Base-by-base conservation (phyloP, 2,329 filamentous ascomycete species). In the Pseudocercospora fijiensis region DNA sequence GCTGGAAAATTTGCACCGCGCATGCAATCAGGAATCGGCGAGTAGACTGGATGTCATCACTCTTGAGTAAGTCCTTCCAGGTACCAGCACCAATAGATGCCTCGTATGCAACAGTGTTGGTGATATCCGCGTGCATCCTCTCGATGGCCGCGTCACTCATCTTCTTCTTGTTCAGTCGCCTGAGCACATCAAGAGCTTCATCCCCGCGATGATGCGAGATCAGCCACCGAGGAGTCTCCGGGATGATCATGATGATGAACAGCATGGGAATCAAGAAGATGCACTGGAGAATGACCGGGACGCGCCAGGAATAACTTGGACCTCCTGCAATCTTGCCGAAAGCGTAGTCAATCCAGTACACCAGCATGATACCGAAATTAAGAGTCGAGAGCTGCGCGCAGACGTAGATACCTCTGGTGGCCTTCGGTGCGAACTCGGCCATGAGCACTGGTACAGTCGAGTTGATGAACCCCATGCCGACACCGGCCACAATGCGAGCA, bases 361-460 rank as follows among this genome's bases (percentile, higher is more conserved):
- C 76, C 27, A 82, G 67, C 57, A 78, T 76, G 57, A 81, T 80
- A 1, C 78, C 80, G 16, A 82, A 77, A 64, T 82, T 83, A 18
- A 83, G 76, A 0, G 80, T 81, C 0, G 80, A 80, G 3, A 83
- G 70, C 63, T 82, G 81, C 16, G 79, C 78, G 62, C 80, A 82
- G 58, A 82, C 80, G 64, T 77, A 74, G 73, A 79, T 60, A 37
- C 73, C 73, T 33, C 73, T 55, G 1, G 72, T 72, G 1, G 73
- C 71, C 51, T 75, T 74, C 10, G 73, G 73, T 1, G 68, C 67
- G 63, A 73, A 75, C n/a, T 83, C 82, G 1, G 80, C 72, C 53
- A 81, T 78, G 53, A 78, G 73, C 5, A 81, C 78, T 1, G 80
- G 80, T 0, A 78, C 78, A 0, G 79, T 82, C 0, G 77, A 78